A percentile compares a stretch with the other conserved stretches of the same genome.
These are phyloP conservation scores for Arctium minus DNA, from an alignment of 129 eudicot genomes.

Conservation along the genomic window DNA sequence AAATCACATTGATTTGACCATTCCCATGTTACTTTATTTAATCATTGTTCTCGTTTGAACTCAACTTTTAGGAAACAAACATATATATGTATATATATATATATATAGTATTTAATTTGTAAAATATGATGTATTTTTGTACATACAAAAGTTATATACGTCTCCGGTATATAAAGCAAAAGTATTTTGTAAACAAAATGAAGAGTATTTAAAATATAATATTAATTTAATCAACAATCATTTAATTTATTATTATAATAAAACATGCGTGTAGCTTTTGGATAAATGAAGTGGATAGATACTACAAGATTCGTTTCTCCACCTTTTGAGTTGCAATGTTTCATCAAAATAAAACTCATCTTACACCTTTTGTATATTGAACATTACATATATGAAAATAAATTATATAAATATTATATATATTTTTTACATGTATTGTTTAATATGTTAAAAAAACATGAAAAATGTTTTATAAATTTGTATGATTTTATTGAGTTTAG, in stretches of 20 bases:
- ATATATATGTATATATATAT: too few relatives aligned
- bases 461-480: too few relatives aligned
- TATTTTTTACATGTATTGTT: too few relatives aligned
- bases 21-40: neutral
- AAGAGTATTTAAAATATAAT: neutral
- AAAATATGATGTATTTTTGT: neutral
- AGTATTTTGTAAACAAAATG: neutral
- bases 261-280: neutral
- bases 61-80: neutral
- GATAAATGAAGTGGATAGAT: neutral
- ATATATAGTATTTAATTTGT: neutral
- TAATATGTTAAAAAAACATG: too few relatives aligned
- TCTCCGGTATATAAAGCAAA: neutral
- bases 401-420: too few relatives aligned
- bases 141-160: neutral
- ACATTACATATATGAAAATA: too few relatives aligned
- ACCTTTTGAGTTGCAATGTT: neutral
- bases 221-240: neutral
- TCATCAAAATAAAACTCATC: neutral
- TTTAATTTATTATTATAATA: neutral
- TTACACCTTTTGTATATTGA: too few relatives aligned
- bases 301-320: neutral
- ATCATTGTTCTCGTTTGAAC: neutral
- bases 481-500: neutral
- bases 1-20: neutral